Evolutionary conservation across 2,329 filamentous ascomycete species (phyloP), one percentile per base, ranked within the genome.

Genomic region (Juglanconis oblonga): DNA sequence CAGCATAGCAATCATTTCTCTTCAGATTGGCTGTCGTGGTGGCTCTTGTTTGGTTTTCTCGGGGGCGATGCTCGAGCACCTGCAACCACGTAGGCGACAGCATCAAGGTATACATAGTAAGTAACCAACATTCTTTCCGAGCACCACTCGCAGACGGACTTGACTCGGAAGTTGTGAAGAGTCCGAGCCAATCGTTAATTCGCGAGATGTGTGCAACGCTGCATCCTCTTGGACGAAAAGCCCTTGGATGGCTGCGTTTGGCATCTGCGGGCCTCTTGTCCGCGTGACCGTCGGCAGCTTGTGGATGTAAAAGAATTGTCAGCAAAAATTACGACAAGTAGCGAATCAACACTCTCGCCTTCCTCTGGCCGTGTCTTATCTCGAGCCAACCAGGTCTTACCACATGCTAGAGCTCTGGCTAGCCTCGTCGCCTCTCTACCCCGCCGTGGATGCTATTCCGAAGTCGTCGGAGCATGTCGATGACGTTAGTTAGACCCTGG

Each of bases 321-420:
- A 62, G 49, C 50, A 50, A 36, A 7, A 62, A 38, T 50, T 13
- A 29, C 7, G 9, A 3, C n/a, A 38, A 24, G 17, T 11, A 47
- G 44, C 60, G 57, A 62, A 62, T 62, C 57, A 57, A 14, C 33
- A 47, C 14, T 9, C 32, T 33, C 48, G 56, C 47, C 35, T 51
- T 56, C 35, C 29, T 47, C 7, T 47, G 17, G 31, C 6, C 14
- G 11, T 9, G 24, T 57, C 60, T 62, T 62, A 62, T 62, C 60
- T 62, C 50, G 53, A 49, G 57, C 57, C 60, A 62, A 62, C 60
- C 48, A 62, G 38, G 42, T 32, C 50, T 49, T 31, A 58, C 56
- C 49, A 45, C 53, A 50, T 57, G 35, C 57, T 38, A 11, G 36
- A 44, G 44, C 42, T 47, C 17, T 17, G 17, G 54, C 49, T 50